A percentile compares a stretch with the other conserved stretches of the same genome.
Evolutionary conservation across 192 early-diverging fungal species (phyloP).

Genomic region (Powellomyces hirtus): DNA sequence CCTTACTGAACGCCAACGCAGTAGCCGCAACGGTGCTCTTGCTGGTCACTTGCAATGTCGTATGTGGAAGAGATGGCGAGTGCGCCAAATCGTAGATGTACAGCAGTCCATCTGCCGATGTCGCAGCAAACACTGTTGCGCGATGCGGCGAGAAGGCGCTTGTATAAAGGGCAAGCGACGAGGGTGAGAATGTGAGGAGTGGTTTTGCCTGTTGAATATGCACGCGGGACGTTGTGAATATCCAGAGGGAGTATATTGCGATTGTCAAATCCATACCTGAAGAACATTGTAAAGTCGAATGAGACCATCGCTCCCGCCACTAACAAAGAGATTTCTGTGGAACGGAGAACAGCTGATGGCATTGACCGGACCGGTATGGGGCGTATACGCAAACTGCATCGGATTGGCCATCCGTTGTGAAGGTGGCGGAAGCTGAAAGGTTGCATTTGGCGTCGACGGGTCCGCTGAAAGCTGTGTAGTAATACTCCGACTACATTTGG

Average conservation of each 20-base stretch:
- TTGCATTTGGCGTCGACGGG: neutral
- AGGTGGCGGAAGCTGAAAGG: neutral
- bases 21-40: constrained; percentile 11
- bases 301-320: constrained; percentile 38
- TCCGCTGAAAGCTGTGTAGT: neutral
- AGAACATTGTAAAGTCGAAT: constrained; percentile 40
- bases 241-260: neutral
- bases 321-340: constrained; percentile 44
- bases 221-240: neutral
- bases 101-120: constrained; percentile 28
- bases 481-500: constrained; percentile 29
- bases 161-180: constrained; percentile 20
- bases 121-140: constrained; percentile 38
- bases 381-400: constrained; percentile 20
- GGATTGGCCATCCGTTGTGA: neutral
- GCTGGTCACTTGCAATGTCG: constrained; percentile 8
- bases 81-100: constrained; percentile 46
- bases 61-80: constrained; percentile 16
- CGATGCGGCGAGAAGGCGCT: constrained; percentile 40
- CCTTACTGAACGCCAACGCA: constrained; percentile 18
- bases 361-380: constrained; percentile 45
- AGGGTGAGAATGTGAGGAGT: constrained; percentile 42
- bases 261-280: constrained; percentile 15
- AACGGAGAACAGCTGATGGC: constrained; percentile 43
- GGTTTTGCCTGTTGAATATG: constrained; percentile 20